phyloP scores from a whole-genome alignment of 257 asterid species.

The Fraxinus anomala region DNA sequence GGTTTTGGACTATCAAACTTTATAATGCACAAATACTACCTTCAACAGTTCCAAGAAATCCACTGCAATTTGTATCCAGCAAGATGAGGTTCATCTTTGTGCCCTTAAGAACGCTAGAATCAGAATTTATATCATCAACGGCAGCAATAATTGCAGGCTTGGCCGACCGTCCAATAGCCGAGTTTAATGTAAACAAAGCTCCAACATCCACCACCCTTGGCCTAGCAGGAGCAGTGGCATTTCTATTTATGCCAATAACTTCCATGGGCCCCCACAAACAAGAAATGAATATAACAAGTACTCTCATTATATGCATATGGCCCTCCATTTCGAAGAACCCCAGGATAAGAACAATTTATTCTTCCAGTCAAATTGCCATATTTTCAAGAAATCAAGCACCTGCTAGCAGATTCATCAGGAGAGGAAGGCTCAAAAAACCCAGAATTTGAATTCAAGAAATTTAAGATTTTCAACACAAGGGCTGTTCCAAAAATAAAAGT shows the following conservation, averaged over 20 bases:
- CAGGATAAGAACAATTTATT: conserved; percentile 10
- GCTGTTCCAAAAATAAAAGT: background rate
- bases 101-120: conserved; percentile 50
- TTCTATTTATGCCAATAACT: conserved; percentile 36
- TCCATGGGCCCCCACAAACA: conserved; percentile 42
- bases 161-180: conserved; percentile 77
- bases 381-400: conserved; percentile 34
- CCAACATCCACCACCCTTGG: conserved; percentile 63
- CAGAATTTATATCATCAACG: conserved; percentile 70
- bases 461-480: conserved; percentile 19
- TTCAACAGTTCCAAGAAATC: conserved; percentile 77
- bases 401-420: conserved; percentile 13
- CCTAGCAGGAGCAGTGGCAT: conserved; percentile 34
- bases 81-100: conserved; percentile 59
- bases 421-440: conserved; percentile 15
- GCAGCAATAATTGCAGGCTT: conserved; percentile 79
- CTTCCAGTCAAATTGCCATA: conserved; percentile 35
- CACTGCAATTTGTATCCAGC: conserved; percentile 92
- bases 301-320: conserved; percentile 25
- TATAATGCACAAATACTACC: conserved; percentile 42
- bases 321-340: conserved; percentile 32
- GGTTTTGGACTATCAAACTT: background rate
- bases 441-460: conserved; percentile 17
- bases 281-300: conserved; percentile 35
- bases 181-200: conserved; percentile 68